Percentiles rank a stretch among this genome's conserved stretches.
These are phyloP conservation scores for Lactarius hengduanensis DNA, from an alignment of 768 basidiomycete species.

Conservation along the genomic window DNA sequence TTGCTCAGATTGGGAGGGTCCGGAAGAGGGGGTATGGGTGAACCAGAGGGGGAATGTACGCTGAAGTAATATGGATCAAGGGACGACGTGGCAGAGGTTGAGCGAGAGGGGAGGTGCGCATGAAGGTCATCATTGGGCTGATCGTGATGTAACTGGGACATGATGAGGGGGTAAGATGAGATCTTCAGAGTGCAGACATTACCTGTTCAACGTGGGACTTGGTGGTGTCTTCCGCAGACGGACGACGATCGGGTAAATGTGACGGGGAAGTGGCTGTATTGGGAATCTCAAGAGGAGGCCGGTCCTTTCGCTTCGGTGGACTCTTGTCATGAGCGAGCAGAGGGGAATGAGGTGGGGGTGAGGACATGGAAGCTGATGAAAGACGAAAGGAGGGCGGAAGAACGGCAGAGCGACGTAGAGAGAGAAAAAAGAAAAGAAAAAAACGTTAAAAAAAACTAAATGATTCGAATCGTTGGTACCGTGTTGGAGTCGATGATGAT, in stretches of 20 bases:
- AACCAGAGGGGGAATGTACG: conserved; percentile 63
- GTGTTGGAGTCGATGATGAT: conserved; percentile 9
- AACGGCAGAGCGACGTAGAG: conserved; percentile 37
- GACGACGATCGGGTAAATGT: conserved; percentile 36
- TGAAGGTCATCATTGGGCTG: conserved; percentile 40
- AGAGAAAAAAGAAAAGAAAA: conserved; percentile 30
- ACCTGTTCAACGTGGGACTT: conserved; percentile 24
- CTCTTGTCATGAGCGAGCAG: conserved; percentile 38
- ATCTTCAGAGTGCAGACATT: conserved; percentile 11
- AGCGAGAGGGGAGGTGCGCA: conserved; percentile 51
- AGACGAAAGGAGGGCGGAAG: conserved; percentile 35
- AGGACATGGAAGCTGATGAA: conserved; percentile 45
- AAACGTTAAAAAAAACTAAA: conserved; percentile 31
- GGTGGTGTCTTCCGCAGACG: conserved; percentile 26
- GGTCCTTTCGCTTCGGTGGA: conserved; percentile 47
- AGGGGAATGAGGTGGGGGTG: conserved; percentile 31
- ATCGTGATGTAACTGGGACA: conserved; percentile 47
- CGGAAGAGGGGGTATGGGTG: conserved; percentile 51
- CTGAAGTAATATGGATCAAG: conserved; percentile 91
- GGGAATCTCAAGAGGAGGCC: conserved; percentile 51
- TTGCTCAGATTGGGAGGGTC: conserved; percentile 42
- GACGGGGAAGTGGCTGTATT: conserved; percentile 41
- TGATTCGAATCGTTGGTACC: conserved; percentile 1
- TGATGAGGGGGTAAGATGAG: conserved; percentile 15
- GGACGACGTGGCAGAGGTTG: conserved; percentile 74